Base-by-base conservation (phyloP, 2,329 filamentous ascomycete genomes). In the Cadophora sp. region DNA sequence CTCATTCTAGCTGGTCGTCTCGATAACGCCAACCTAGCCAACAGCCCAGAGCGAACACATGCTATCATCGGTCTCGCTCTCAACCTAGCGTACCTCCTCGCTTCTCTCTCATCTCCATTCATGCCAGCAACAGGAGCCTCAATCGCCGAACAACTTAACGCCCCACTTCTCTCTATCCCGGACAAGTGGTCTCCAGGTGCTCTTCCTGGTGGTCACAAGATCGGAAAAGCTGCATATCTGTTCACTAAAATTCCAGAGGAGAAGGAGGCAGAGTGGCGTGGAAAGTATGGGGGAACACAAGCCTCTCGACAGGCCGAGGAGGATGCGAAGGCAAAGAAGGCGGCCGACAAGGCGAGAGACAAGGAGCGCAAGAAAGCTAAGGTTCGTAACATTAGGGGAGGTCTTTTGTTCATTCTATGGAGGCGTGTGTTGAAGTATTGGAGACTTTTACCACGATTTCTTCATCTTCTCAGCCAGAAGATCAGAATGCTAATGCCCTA, bases 221-320 rank as follows among this genome's bases (percentile, higher is more conserved):
- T 97, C 71, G 92, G 93, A 73, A 91, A 91, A 77, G 89, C 94
- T 0, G 87, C 88, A 72, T 91, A 93, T 51, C 84, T 97, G 37
- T 97, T 97, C 81, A 87, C 87, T n/a, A 87, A 86, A 64, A 97
- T 97, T 76, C 92, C 94, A 72, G 85, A 90, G 11, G 90, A 92
- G 79, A 95, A 94, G 83, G 89, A 92, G 58, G 88, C 91, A 62
- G 91, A 95, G 78, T 97, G 94, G 94, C 89, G 91, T 68, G 87
- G 91, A 71, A 86, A 87, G 73, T 97, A 89, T 74, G 90, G 90
- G 62, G 90, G 90, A 7, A 87, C 85, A 24, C 87, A 90, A 76
- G 84, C 85, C 43, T 84, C 90, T 73, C 89, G 92, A 71, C 83
- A 89, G 50, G 90, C 90, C 76, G 91, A 91, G 75, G 89, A 92